Evolutionary conservation across 2,329 filamentous ascomycete genomes (phyloP).

Genomic region (Oidium heveae): DNA sequence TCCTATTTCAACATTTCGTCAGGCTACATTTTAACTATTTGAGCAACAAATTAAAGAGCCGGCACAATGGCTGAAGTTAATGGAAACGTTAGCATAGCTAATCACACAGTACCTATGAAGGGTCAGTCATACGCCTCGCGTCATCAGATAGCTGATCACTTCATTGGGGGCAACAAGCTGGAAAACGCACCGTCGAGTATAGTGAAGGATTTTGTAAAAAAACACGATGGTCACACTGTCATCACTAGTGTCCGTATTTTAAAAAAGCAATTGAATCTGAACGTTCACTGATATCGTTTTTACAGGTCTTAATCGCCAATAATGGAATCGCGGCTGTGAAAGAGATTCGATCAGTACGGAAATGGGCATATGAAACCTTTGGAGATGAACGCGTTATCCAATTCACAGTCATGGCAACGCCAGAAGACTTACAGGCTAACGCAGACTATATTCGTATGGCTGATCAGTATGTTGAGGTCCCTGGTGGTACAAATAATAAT

Average conservation of each 20-base stretch:
- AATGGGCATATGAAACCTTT: constrained; percentile 99
- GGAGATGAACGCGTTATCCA: constrained; percentile 95
- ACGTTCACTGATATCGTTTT: background rate
- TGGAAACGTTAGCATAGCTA: constrained; percentile 15
- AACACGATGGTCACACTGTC: constrained; percentile 82
- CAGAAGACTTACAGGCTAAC: constrained; percentile 90
- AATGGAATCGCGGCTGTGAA: constrained; percentile 99
- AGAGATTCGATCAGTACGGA: constrained; percentile 94
- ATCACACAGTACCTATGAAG: constrained; percentile 23
- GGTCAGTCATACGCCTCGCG: constrained; percentile 51
- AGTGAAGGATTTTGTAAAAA: constrained; percentile 88
- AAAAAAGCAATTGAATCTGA: background rate
- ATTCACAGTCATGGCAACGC: constrained; percentile 98
- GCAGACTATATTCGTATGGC: constrained; percentile 99
- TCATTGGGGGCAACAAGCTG: constrained; percentile 83
- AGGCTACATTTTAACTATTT: too few relatives aligned
- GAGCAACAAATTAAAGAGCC: background rate
- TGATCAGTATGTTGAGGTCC: constrained; percentile 97
- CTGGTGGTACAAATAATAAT: constrained; percentile 98
- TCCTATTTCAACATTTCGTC: too few relatives aligned
- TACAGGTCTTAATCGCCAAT: constrained; percentile 89
- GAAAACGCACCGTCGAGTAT: constrained; percentile 57
- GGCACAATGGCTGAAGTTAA: constrained; percentile 23
- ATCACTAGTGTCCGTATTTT: constrained; percentile 64
- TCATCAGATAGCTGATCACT: constrained; percentile 69